Evolutionary conservation across 2,329 filamentous ascomycete species (phyloP).

Genomic region (Arthrobotrys iridis): DNA sequence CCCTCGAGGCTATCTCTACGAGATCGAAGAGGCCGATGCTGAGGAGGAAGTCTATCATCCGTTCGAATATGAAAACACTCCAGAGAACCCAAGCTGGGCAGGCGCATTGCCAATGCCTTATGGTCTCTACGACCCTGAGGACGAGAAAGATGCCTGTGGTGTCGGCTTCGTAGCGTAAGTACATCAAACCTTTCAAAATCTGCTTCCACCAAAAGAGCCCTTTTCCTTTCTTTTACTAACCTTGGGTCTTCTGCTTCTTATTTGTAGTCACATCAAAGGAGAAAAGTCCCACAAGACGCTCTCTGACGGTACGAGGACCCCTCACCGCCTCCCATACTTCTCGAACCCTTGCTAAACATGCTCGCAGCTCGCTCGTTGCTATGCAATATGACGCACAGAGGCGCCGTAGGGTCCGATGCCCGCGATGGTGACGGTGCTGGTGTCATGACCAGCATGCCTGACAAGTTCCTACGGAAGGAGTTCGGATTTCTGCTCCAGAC

Average conservation of each 20-base stretch:
- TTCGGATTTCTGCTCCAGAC: conserved; percentile 91
- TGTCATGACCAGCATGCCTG: conserved; percentile 99
- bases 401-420: conserved; percentile 96
- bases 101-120: conserved; percentile 96
- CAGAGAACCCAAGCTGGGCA: conserved; percentile 91
- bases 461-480: conserved; percentile 98
- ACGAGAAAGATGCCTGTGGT: conserved; percentile 99
- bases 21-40: conserved; percentile 61
- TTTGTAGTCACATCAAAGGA: conserved; percentile 98
- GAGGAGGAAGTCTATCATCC: conserved; percentile 69
- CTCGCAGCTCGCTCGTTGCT: conserved; percentile 82
- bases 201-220: not conserved
- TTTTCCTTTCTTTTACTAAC: not conserved
- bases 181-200: conserved; percentile 20
- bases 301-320: conserved; percentile 81
- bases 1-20: conserved; percentile 46
- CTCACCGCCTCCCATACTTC: conserved; percentile 21
- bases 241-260: conserved; percentile 50
- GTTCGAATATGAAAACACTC: conserved; percentile 82
- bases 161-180: conserved; percentile 97
- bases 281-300: conserved; percentile 97
- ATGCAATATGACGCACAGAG: conserved; percentile 99
- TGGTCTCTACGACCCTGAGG: conserved; percentile 94
- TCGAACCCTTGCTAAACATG: not conserved
- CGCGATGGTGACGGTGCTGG: conserved; percentile 97